Percentiles rank a stretch among this genome's conserved stretches.
Evolutionary conservation across 73 alveolate species (phyloP).

Genomic region (Diophrys appendiculata): DNA sequence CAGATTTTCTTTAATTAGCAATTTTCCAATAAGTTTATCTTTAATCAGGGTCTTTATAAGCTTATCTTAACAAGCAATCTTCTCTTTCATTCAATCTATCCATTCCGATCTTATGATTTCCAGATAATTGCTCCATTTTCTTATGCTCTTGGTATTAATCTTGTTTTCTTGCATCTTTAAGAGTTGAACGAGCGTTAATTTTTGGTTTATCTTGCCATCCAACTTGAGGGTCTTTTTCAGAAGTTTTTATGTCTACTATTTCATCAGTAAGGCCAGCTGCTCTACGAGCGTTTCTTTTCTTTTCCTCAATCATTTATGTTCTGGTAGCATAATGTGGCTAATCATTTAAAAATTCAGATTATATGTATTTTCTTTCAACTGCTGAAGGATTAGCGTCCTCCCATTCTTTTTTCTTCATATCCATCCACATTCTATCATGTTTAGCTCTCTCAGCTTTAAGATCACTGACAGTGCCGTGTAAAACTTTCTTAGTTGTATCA

Average conservation of each 20-base stretch:
- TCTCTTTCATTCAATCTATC: slow-evolving; percentile 77
- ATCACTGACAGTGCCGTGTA: not conserved
- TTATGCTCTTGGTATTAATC: slow-evolving; percentile 59
- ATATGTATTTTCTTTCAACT: slow-evolving; percentile 50
- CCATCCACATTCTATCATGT: not conserved
- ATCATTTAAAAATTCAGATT: slow-evolving; percentile 59
- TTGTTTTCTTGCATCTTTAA: slow-evolving; percentile 43
- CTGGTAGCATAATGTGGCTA: not conserved
- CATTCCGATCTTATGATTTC: slow-evolving; percentile 65
- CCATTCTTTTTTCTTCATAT: slow-evolving; percentile 35
- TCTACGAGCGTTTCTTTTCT: not conserved
- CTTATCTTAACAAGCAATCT: slow-evolving; percentile 33
- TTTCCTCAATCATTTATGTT: not conserved
- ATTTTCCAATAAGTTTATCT: slow-evolving; percentile 54
- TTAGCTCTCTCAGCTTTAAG: not conserved
- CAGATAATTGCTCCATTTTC: slow-evolving; percentile 19
- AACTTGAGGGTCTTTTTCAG: slow-evolving; percentile 63
- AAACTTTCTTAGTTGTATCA: slow-evolving; percentile 21
- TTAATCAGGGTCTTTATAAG: not conserved
- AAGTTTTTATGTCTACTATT: slow-evolving; percentile 53
- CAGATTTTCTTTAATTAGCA: slow-evolving; percentile 63
- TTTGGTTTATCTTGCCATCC: slow-evolving; percentile 68
- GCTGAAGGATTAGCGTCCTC: slow-evolving; percentile 50
- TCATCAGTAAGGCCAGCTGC: slow-evolving; percentile 1
- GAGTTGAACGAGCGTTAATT: slow-evolving; percentile 58